phyloP scores from a whole-genome alignment of 2,329 filamentous ascomycete genomes.

The Fusarium nurragi region DNA sequence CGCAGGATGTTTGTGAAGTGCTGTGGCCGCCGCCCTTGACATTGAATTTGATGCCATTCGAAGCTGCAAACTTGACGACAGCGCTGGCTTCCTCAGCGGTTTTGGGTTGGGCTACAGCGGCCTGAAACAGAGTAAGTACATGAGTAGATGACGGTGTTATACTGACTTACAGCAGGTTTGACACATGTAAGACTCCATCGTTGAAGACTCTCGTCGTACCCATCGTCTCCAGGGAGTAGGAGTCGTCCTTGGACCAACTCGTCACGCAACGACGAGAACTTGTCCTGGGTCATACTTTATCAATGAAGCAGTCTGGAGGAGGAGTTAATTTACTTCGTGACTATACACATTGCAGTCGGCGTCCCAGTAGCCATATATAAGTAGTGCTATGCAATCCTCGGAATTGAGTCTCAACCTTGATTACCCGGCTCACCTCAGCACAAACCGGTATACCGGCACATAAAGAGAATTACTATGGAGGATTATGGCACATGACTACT shows the following conservation, averaged over 20 bases:
- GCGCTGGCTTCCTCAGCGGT: conserved; percentile 53
- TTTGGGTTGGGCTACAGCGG: conserved; percentile 55
- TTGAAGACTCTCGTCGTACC: conserved; percentile 48
- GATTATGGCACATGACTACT: too few relatives aligned
- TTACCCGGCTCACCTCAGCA: conserved; percentile 1
- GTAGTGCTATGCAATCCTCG: not conserved
- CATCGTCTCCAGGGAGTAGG: conserved; percentile 47
- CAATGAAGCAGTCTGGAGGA: not conserved
- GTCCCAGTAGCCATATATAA: conserved; percentile 11
- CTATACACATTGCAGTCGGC: not conserved
- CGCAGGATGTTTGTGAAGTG: conserved; percentile 57
- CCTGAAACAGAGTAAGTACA: conserved; percentile 45
- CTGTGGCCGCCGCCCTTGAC: conserved; percentile 67
- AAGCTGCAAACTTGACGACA: conserved; percentile 55
- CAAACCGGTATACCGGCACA: not conserved
- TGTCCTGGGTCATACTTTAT: conserved; percentile 27
- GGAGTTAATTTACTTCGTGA: not conserved
- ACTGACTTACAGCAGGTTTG: conserved; percentile 46
- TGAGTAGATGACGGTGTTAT: not conserved
- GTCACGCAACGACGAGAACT: conserved; percentile 32
- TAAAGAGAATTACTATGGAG: not conserved
- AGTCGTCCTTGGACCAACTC: conserved; percentile 42
- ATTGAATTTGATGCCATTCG: conserved; percentile 58
- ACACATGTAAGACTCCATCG: conserved; percentile 52
- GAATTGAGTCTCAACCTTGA: not conserved